phyloP scores from a whole-genome alignment of 768 basidiomycete species.

The Saitozyma sp. region DNA sequence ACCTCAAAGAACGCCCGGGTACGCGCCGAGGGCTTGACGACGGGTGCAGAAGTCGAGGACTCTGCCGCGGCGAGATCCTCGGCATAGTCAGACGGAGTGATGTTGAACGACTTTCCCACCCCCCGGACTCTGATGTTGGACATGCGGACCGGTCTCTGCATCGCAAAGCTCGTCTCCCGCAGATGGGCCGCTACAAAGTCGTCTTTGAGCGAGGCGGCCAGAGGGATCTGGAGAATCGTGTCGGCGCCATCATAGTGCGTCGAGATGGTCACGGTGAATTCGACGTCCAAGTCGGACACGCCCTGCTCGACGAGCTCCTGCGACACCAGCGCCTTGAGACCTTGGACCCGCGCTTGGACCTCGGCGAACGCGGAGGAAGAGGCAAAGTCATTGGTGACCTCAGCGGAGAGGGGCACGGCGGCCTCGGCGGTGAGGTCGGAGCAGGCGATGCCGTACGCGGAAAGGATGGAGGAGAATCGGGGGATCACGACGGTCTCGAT shows the following conservation, averaged over 20 bases:
- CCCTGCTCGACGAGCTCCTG: constrained; percentile 16
- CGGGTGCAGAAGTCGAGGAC: background rate
- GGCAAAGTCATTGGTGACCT: background rate
- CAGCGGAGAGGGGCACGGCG: constrained; percentile 16
- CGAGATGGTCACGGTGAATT: constrained; percentile 21
- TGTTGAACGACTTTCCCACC: constrained; percentile 32
- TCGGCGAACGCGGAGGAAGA: background rate
- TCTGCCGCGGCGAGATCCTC: constrained; percentile 14
- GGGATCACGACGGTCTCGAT: constrained; percentile 24
- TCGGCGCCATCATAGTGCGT: constrained; percentile 35
- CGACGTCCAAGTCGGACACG: constrained; percentile 8
- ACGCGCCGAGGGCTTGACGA: constrained; percentile 13
- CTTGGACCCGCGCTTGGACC: constrained; percentile 8
- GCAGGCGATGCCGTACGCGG: constrained; percentile 80
- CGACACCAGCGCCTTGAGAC: constrained; percentile 46
- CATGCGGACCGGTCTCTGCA: constrained; percentile 23
- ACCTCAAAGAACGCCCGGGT: constrained; percentile 30
- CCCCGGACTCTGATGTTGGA: constrained; percentile 32
- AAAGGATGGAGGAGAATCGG: constrained; percentile 86
- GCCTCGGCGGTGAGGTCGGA: constrained; percentile 13
- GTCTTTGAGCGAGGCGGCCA: constrained; percentile 11
- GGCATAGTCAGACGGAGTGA: constrained; percentile 28
- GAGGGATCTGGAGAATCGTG: constrained; percentile 31
- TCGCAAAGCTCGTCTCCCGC: constrained; percentile 33
- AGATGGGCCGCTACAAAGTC: constrained; percentile 33